A percentile compares a stretch with the other conserved stretches of the same genome.
Conservation (phyloP, 129 eudicot species). For the Chrysanthemum lavandulifolium region DNA sequence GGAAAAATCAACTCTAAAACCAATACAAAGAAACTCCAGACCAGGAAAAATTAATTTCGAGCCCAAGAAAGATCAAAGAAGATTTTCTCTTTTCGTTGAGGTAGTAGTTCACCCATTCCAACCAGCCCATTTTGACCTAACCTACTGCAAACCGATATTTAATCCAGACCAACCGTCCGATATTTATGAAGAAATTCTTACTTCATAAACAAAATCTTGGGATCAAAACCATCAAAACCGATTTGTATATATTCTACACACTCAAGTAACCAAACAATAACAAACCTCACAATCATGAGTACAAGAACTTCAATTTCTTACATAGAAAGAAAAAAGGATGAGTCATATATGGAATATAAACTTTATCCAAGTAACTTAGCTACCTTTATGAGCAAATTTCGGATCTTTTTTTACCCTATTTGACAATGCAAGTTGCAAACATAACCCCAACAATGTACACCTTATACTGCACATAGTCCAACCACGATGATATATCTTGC, state of each 20-base stretch:
- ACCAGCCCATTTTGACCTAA: too few species aligned
- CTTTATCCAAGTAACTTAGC: slow-evolving; percentile 31
- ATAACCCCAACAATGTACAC: slow-evolving; percentile 48
- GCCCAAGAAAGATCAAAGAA: too few species aligned
- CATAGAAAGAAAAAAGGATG: slow-evolving; percentile 29
- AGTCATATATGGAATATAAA: slow-evolving; percentile 25
- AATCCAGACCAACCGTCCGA: too few species aligned
- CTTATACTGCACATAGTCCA: slow-evolving; percentile 39
- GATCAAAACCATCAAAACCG: slow-evolving; percentile 1
- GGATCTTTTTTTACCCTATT: slow-evolving; percentile 22
- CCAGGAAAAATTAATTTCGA: not conserved
- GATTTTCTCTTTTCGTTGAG: not conserved
- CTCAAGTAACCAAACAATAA: slow-evolving; percentile 51
- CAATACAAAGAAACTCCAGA: too few species aligned
- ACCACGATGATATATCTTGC: slow-evolving; percentile 5
- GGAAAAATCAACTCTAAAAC: too few species aligned
- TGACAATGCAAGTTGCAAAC: slow-evolving; percentile 19
- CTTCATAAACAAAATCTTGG: not conserved
- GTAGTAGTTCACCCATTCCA: not conserved
- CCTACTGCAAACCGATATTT: too few species aligned
- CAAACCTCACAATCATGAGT: slow-evolving; percentile 39
- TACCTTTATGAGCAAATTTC: slow-evolving; percentile 32
- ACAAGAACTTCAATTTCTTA: slow-evolving; percentile 41
- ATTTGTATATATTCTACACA: slow-evolving; percentile 36
- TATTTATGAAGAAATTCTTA: not conserved